Evolutionary conservation across 1,139 yeast species (phyloP).

Genomic region (Saccharomyces pastorianus): DNA sequence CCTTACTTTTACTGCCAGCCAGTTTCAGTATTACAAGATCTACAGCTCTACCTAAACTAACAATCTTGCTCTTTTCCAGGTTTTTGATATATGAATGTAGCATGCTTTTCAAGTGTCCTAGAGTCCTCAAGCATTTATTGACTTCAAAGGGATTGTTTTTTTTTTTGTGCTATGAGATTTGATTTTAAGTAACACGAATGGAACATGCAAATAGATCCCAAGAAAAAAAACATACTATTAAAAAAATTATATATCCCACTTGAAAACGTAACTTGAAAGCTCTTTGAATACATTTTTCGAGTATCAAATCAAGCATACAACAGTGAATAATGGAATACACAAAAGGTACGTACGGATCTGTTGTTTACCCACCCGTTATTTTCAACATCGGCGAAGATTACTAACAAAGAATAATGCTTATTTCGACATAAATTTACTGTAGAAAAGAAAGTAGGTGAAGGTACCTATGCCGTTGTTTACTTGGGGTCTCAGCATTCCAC

Average conservation of each 20-base stretch:
- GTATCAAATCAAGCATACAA: not conserved
- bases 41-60: too few species aligned
- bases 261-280: not conserved
- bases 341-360: not conserved
- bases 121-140: too few species aligned
- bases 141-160: not conserved
- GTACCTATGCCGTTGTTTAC: constrained; percentile 96
- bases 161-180: not conserved
- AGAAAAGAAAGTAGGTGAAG: constrained; percentile 89
- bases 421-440: constrained; percentile 20
- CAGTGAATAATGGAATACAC: not conserved
- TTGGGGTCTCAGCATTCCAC: constrained; percentile 56
- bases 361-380: too few species aligned
- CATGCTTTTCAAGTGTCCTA: not conserved
- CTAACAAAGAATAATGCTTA: too few species aligned
- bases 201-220: not conserved
- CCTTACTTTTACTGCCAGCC: too few species aligned
- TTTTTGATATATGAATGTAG: not conserved
- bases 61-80: not conserved
- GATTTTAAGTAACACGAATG: not conserved
- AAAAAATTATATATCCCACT: too few species aligned
- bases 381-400: too few species aligned
- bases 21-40: too few species aligned
- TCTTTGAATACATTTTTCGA: not conserved
- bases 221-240: not conserved